Conservation (phyloP, 768 basidiomycete species). For the Boletus bicolor region DNA sequence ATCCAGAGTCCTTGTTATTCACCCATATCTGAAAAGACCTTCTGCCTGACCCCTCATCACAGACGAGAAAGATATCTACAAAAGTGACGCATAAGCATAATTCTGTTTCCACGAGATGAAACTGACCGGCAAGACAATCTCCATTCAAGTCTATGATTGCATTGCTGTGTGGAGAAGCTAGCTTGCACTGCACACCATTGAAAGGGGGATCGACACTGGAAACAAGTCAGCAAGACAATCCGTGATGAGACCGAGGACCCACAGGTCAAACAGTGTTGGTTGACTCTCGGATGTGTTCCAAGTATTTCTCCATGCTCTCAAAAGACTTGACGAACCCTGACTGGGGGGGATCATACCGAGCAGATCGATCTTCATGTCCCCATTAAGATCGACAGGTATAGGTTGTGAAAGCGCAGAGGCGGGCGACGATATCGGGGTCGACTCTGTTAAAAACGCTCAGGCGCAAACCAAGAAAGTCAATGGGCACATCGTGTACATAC, state of each 20-base stretch:
- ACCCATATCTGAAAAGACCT: conserved; percentile 89
- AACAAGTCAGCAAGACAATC: conserved; percentile 5
- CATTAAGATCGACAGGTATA: conserved; percentile 81
- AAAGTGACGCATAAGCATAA: background rate
- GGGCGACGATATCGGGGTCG: conserved; percentile 49
- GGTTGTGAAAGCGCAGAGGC: conserved; percentile 74
- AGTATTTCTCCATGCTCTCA: conserved; percentile 78
- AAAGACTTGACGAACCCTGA: conserved; percentile 32
- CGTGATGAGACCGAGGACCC: conserved; percentile 21
- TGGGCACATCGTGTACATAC: conserved; percentile 39
- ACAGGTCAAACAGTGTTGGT: conserved; percentile 67
- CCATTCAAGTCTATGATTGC: conserved; percentile 93
- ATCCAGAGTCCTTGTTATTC: conserved; percentile 77
- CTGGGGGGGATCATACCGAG: conserved; percentile 59
- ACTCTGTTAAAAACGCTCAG: conserved; percentile 4
- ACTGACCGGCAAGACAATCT: conserved; percentile 85
- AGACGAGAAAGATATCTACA: conserved; percentile 85
- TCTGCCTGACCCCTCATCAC: conserved; percentile 57
- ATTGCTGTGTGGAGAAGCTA: conserved; percentile 92
- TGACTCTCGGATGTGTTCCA: conserved; percentile 60
- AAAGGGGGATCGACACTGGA: conserved; percentile 58
- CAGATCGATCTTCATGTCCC: conserved; percentile 86
- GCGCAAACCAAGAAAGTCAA: background rate
- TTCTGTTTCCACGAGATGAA: background rate
- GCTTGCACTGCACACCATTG: conserved; percentile 59